phyloP scores from a whole-genome alignment of 2,329 filamentous ascomycete species.

The Harringtonia lauricola region DNA sequence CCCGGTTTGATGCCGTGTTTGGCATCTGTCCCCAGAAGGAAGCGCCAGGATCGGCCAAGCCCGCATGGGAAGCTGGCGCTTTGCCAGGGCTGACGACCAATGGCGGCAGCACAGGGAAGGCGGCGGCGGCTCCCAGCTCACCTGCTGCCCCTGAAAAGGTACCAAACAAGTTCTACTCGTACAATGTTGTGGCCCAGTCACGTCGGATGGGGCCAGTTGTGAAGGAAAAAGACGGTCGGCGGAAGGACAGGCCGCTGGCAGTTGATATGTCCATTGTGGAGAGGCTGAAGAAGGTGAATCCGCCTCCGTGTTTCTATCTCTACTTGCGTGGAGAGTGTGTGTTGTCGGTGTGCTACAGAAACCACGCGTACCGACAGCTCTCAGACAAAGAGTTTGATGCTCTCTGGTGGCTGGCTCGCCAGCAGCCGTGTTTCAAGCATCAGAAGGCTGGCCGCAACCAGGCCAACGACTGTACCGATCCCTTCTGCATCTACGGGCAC shows the following conservation, averaged over 20 bases:
- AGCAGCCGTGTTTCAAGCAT: not conserved
- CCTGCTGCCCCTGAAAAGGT: too few relatives aligned
- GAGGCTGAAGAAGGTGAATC: not conserved
- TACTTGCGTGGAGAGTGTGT: not conserved
- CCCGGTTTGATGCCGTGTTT: not conserved
- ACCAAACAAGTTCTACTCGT: too few relatives aligned
- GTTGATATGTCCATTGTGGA: not conserved
- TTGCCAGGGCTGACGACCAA: not conserved
- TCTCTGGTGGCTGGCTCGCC: not conserved
- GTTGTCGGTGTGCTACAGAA: not conserved
- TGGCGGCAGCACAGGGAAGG: not conserved
- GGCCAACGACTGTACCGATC: too few relatives aligned
- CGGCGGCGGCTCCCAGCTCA: too few relatives aligned
- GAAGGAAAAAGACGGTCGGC: not conserved
- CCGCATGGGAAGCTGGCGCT: not conserved
- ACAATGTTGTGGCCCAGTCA: too few relatives aligned
- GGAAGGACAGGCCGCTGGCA: not conserved
- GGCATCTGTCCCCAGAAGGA: too few relatives aligned
- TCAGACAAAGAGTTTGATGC: not conserved
- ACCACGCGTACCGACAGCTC: not conserved
- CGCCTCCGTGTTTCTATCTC: not conserved
- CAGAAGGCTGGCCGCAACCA: not conserved
- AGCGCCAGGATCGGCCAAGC: too few relatives aligned
- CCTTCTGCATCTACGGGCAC: too few relatives aligned
- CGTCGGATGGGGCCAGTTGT: not conserved